phyloP scores from a whole-genome alignment of 495 filamentous ascomycete species.

The Staphylotrichum longicolle region DNA sequence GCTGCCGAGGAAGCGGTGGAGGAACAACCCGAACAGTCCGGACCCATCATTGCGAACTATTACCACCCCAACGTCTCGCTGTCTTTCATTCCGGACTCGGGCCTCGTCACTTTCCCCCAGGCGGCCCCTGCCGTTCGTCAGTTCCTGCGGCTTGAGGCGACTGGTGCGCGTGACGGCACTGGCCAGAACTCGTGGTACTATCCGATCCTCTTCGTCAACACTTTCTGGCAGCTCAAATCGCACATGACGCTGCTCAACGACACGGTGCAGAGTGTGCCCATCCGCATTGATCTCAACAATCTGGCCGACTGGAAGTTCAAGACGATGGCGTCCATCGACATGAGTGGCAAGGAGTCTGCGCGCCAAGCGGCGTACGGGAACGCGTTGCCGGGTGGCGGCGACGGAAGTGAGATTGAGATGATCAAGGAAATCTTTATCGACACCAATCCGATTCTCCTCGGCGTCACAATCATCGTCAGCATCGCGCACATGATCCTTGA shows the following conservation, averaged over 20 bases:
- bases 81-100: slow-evolving; percentile 79
- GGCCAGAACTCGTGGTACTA: slow-evolving; percentile 96
- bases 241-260: slow-evolving; percentile 92
- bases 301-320: slow-evolving; percentile 88
- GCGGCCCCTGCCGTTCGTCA: slow-evolving; percentile 72
- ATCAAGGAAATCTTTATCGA: slow-evolving; percentile 92
- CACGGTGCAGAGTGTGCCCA: slow-evolving; percentile 78
- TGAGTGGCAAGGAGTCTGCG: slow-evolving; percentile 77
- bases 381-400: slow-evolving; percentile 56
- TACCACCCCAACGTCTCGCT: slow-evolving; percentile 96
- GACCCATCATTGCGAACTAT: slow-evolving; percentile 73
- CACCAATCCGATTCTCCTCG: slow-evolving; percentile 88
- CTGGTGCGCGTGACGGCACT: slow-evolving; percentile 70
- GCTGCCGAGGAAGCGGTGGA: slow-evolving; percentile 43
- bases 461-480: slow-evolving; percentile 77
- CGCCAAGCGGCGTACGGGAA: slow-evolving; percentile 64
- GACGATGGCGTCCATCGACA: slow-evolving; percentile 77
- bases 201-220: slow-evolving; percentile 86
- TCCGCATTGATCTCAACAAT: slow-evolving; percentile 82
- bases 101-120: slow-evolving; percentile 60
- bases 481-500: slow-evolving; percentile 95
- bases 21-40: slow-evolving; percentile 48
- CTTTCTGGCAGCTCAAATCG: slow-evolving; percentile 90
- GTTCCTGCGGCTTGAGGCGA: slow-evolving; percentile 70
- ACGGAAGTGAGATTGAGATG: slow-evolving; percentile 79